Percentiles rank a stretch among this genome's conserved stretches.
phyloP scores from a whole-genome alignment of 2,329 filamentous ascomycete species.

The Sordariomycetes sp. region DNA sequence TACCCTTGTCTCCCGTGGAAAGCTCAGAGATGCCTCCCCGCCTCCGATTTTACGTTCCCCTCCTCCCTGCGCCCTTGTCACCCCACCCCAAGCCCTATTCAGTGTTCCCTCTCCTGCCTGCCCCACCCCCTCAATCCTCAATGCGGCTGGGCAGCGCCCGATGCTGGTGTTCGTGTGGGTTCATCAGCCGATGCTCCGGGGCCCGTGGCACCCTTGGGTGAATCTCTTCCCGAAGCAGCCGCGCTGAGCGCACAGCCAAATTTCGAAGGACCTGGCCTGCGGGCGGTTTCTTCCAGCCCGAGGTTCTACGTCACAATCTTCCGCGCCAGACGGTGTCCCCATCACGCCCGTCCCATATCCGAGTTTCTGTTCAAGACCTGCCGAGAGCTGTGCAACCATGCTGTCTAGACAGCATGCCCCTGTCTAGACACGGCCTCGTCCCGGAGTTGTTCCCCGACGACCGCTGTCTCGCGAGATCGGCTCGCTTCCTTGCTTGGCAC shows the following conservation, averaged over 20 bases:
- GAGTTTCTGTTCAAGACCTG: background rate
- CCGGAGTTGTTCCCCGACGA: background rate
- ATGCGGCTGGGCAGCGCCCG: background rate
- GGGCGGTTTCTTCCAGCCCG: background rate
- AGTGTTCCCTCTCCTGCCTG: background rate
- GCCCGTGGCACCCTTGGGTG: background rate
- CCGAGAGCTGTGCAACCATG: background rate
- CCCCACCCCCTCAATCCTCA: background rate
- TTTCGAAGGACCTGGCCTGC: background rate
- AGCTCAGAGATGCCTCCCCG: background rate
- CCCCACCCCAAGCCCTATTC: background rate
- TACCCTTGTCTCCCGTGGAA: background rate
- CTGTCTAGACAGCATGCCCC: background rate
- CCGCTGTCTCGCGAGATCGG: background rate
- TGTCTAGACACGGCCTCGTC: background rate
- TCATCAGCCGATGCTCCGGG: background rate
- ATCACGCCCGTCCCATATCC: background rate
- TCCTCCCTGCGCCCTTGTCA: background rate
- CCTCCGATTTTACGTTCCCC: background rate
- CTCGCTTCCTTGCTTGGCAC: too few relatives aligned
- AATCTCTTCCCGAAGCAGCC: conserved; percentile 3
- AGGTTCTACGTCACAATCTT: background rate
- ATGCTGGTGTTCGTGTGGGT: background rate
- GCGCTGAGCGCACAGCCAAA: background rate
- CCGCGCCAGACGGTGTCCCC: background rate